Evolutionary conservation across 2,329 filamentous ascomycete species (phyloP).

Genomic region (Mycosphaerella sp.): DNA sequence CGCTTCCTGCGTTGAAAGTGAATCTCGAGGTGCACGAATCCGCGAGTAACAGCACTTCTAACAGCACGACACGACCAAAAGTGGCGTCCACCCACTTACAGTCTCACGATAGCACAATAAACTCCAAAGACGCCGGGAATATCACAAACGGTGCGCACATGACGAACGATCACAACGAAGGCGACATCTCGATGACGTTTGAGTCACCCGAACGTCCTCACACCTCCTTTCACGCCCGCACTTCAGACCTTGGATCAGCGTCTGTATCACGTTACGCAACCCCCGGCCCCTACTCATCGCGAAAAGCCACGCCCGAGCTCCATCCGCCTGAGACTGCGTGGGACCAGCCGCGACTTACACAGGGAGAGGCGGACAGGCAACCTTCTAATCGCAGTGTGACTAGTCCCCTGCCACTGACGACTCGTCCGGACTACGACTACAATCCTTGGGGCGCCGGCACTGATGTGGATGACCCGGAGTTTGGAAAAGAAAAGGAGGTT

Average conservation of each 20-base stretch:
- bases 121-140: not conserved
- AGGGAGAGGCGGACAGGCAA: slow-evolving; percentile 2
- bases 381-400: slow-evolving; percentile 21
- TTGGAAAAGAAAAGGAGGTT: slow-evolving; percentile 43
- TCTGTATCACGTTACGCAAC: slow-evolving; percentile 1
- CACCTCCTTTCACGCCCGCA: slow-evolving; percentile 14
- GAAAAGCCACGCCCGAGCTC: slow-evolving; percentile 7
- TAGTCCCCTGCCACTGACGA: slow-evolving; percentile 25
- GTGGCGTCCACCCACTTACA: slow-evolving; percentile 5
- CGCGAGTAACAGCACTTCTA: slow-evolving; percentile 6
- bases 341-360: slow-evolving; percentile 4
- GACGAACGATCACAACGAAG: slow-evolving; percentile 32
- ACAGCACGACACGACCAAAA: slow-evolving; percentile 10
- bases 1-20: slow-evolving; percentile 83
- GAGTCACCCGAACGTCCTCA: slow-evolving; percentile 29
- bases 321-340: slow-evolving; percentile 4
- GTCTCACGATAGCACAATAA: slow-evolving; percentile 12
- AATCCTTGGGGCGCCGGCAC: slow-evolving; percentile 43
- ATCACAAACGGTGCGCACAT: slow-evolving; percentile 15
- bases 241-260: slow-evolving; percentile 10
- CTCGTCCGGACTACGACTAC: slow-evolving; percentile 25
- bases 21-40: slow-evolving; percentile 10
- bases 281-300: not conserved
- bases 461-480: slow-evolving; percentile 44
- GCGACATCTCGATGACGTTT: slow-evolving; percentile 47